Conservation (phyloP, 352 stramenopile species). For the Globisporangium middletonii region DNA sequence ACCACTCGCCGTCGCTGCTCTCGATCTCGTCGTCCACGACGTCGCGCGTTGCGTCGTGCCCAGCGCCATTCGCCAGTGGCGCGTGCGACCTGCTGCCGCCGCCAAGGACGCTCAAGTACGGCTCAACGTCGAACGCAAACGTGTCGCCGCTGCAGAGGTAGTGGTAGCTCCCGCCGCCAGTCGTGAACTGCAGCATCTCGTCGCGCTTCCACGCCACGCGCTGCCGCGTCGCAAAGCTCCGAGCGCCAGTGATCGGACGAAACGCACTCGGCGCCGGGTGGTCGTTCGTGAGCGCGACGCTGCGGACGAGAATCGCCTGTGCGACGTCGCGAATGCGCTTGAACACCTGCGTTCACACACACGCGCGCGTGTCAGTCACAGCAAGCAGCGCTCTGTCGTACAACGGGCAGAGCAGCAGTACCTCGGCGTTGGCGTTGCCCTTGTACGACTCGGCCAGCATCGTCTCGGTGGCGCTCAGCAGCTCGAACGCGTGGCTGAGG, state of each 20-base stretch:
- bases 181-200: conserved; percentile 22
- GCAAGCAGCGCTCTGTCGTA: not conserved
- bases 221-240: conserved; percentile 40
- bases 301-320: conserved; percentile 53
- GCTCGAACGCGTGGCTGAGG: conserved; percentile 42
- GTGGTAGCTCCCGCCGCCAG: conserved; percentile 14
- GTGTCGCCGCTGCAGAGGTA: conserved; percentile 43
- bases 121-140: conserved; percentile 64
- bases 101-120: conserved; percentile 50
- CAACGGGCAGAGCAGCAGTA: conserved; percentile 15
- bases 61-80: conserved; percentile 1
- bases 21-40: conserved; percentile 70
- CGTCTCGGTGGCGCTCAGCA: conserved; percentile 67
- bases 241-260: conserved; percentile 57
- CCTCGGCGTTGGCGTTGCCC: conserved; percentile 36
- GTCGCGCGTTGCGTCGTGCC: conserved; percentile 3
- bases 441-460: conserved; percentile 53
- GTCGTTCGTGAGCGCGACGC: conserved; percentile 63
- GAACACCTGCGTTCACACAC: conserved; percentile 28
- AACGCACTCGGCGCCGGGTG: conserved; percentile 60
- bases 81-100: not conserved
- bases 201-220: conserved; percentile 38
- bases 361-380: not conserved
- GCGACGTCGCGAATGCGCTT: conserved; percentile 47
- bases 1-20: conserved; percentile 47